Conservation (phyloP, 208 protist species). For the Leishmania major region DNA sequence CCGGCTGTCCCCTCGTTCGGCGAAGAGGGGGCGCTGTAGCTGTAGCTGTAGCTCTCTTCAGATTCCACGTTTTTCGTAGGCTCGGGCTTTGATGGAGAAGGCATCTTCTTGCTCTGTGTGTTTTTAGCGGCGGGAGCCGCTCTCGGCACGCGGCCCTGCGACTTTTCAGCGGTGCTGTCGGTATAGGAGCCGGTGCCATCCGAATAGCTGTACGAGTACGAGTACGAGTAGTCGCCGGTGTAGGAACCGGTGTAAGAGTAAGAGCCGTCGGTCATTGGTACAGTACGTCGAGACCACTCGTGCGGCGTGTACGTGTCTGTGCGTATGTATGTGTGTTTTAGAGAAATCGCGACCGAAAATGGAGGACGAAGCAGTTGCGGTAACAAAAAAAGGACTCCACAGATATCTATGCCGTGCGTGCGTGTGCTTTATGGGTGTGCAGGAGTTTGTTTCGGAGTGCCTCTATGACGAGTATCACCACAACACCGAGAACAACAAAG, state of each 20-base stretch:
- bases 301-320: not conserved
- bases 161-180: not conserved
- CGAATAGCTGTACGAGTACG: constrained; percentile 39
- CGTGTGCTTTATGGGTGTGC: not conserved
- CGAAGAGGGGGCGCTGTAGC: constrained; percentile 28
- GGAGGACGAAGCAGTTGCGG: not conserved
- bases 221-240: constrained; percentile 37
- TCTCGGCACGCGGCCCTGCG: not conserved
- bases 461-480: not conserved
- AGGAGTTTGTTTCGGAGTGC: not conserved
- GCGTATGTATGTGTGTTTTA: not conserved
- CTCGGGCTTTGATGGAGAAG: not conserved
- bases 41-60: constrained; percentile 4
- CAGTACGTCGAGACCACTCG: not conserved
- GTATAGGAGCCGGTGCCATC: constrained; percentile 6
- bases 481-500: not conserved
- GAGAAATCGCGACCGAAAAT: not conserved
- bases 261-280: constrained; percentile 33
- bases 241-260: constrained; percentile 47
- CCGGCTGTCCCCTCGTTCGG: not conserved
- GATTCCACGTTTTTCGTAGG: not conserved
- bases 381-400: not conserved
- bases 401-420: constrained; percentile 7
- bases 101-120: not conserved
- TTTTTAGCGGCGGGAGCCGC: not conserved